phyloP scores from a whole-genome alignment of 805 yeast species.

The Grigorovia humatica region DNA sequence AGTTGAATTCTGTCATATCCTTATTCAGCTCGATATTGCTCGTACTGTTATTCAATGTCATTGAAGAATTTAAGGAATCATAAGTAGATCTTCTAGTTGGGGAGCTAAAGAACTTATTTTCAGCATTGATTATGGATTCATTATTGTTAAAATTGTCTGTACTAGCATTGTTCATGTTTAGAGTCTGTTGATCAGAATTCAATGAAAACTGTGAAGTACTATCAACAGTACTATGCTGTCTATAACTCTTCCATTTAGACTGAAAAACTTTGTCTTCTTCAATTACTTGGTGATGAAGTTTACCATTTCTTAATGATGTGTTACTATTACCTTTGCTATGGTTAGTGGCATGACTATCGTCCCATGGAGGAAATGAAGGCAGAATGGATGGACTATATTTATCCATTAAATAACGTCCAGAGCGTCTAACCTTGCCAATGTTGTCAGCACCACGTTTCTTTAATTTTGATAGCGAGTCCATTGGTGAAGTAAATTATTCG shows the following conservation, averaged over 20 bases:
- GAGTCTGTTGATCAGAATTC: slow-evolving; percentile 14
- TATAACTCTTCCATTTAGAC: not conserved
- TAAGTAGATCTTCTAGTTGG: slow-evolving; percentile 1
- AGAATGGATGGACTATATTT: slow-evolving; percentile 1
- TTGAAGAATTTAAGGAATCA: not conserved
- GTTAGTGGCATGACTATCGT: not conserved
- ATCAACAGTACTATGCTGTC: not conserved
- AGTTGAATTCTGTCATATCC: not conserved
- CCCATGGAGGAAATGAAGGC: not conserved
- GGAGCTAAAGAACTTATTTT: not conserved
- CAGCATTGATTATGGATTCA: not conserved
- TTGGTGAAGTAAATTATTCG: not conserved
- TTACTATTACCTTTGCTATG: not conserved
- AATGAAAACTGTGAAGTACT: slow-evolving; percentile 10
- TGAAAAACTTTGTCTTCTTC: not conserved
- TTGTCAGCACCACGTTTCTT: slow-evolving; percentile 9
- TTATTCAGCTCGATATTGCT: not conserved
- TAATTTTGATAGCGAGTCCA: slow-evolving; percentile 10
- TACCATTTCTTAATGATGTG: not conserved
- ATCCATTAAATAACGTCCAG: slow-evolving; percentile 8
- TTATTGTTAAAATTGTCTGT: not conserved
- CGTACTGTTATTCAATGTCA: not conserved
- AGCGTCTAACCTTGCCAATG: slow-evolving; percentile 6
- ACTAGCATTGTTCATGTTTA: slow-evolving; percentile 7
- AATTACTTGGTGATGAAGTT: not conserved